Percentiles rank a stretch among this genome's conserved stretches.
Evolutionary conservation across 305 asterid genomes (phyloP).

Genomic region (Galium porrigens): DNA sequence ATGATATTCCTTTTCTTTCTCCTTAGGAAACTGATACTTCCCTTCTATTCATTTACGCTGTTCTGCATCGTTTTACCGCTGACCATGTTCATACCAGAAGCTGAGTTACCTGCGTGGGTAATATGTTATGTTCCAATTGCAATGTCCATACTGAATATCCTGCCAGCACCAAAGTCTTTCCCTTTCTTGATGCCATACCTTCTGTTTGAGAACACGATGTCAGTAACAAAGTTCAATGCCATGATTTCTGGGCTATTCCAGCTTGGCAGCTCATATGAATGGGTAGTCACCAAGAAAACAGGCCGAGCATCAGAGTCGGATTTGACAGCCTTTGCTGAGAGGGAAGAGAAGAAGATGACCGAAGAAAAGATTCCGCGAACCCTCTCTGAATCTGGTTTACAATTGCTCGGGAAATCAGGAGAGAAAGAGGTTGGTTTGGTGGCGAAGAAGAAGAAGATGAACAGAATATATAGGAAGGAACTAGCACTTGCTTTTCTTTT

Average conservation of each 20-base stretch:
- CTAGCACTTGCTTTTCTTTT: constrained; percentile 68
- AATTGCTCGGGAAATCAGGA: constrained; percentile 48
- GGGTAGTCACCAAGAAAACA: constrained; percentile 90
- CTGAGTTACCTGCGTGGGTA: constrained; percentile 76
- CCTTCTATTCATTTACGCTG: constrained; percentile 78
- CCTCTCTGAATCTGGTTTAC: constrained; percentile 71
- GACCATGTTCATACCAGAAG: constrained; percentile 92
- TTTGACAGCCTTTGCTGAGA: constrained; percentile 55
- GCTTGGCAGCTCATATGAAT: constrained; percentile 86
- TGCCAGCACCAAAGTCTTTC: constrained; percentile 77
- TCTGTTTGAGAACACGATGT: constrained; percentile 92
- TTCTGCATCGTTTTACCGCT: constrained; percentile 85
- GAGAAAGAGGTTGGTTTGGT: constrained; percentile 28
- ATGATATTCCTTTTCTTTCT: constrained; percentile 83
- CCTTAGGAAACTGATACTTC: constrained; percentile 73
- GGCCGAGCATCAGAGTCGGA: constrained; percentile 86
- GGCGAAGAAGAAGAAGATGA: constrained; percentile 36
- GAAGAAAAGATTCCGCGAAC: constrained; percentile 71
- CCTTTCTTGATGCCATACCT: constrained; percentile 91
- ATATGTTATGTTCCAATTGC: constrained; percentile 75
- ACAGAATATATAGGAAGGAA: constrained; percentile 58
- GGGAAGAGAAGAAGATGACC: constrained; percentile 34
- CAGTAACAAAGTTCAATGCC: constrained; percentile 90
- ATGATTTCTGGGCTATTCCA: constrained; percentile 86
- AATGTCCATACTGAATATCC: constrained; percentile 70